phyloP scores from a whole-genome alignment of 163 green algal genomes.

The Volvox carteri region DNA sequence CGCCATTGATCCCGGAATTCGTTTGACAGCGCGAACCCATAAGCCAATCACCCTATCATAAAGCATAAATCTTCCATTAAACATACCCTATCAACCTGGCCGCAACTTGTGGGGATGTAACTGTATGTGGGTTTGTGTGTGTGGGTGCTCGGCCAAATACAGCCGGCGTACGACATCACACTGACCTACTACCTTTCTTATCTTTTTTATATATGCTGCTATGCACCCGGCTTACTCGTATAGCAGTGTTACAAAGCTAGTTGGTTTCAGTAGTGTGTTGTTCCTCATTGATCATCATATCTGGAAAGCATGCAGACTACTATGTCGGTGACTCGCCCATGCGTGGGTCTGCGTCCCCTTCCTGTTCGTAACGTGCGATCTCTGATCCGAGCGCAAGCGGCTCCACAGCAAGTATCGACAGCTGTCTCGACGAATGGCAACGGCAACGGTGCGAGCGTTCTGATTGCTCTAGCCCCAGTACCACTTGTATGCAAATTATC shows the following conservation, averaged over 20 bases:
- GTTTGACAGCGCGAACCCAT: no score
- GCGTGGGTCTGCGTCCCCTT: not conserved
- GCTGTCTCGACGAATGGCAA: conserved; percentile 27
- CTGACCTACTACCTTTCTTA: conserved; percentile 2
- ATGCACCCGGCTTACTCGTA: not conserved
- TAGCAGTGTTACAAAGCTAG: not conserved
- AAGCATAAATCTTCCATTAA: no score
- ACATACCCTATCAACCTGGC: not conserved
- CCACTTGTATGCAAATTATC: not conserved
- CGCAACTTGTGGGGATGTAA: not conserved
- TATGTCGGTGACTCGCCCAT: not conserved
- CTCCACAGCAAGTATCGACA: not conserved
- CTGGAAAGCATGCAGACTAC: conserved; percentile 31
- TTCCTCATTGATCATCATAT: not conserved
- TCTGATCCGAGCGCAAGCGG: not conserved
- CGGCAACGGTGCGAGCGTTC: conserved; percentile 34
- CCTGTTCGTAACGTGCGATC: not conserved
- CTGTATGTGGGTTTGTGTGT: conserved; percentile 6
- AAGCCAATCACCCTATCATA: no score
- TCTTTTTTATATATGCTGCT: not conserved
- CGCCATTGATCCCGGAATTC: no score
- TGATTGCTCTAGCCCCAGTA: not conserved
- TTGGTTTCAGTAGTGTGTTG: not conserved
- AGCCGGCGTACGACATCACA: conserved; percentile 6
- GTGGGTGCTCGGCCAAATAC: conserved; percentile 18